These are phyloP conservation scores for Pachyrhizus erosus DNA, from an alignment of 306 rosid species.

Conservation along the genomic window DNA sequence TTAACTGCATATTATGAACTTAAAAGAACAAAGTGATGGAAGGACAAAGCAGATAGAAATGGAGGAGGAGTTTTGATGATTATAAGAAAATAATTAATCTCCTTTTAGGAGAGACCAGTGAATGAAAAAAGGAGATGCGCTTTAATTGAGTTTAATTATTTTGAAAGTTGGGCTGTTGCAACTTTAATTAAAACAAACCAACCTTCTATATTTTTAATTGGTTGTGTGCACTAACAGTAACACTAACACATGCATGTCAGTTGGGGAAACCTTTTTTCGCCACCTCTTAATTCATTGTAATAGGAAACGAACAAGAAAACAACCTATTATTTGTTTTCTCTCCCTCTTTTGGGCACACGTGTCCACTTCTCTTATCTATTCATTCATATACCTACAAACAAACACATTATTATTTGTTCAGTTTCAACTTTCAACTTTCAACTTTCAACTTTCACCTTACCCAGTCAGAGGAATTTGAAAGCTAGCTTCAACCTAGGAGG, in stretches of 20 bases:
- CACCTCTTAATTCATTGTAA: background rate
- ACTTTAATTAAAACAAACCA: slow-evolving; percentile 22
- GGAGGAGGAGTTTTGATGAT: background rate
- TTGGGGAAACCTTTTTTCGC: background rate
- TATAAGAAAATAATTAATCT: background rate
- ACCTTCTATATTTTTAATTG: background rate
- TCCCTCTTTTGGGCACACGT: slow-evolving; percentile 19
- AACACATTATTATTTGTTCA: background rate
- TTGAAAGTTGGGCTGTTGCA: background rate
- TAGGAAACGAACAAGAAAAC: background rate
- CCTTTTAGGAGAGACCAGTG: background rate
- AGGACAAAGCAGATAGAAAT: background rate
- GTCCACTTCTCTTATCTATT: slow-evolving; percentile 4
- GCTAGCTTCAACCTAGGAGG: background rate
- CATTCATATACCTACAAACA: background rate
- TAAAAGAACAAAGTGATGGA: background rate
- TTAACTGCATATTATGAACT: background rate
- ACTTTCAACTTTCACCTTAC: background rate
- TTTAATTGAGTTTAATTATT: slow-evolving; percentile 31
- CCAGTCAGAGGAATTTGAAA: background rate
- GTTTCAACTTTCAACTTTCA: background rate
- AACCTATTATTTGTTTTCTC: slow-evolving; percentile 7
- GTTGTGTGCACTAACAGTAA: background rate
- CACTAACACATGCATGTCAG: slow-evolving; percentile 9
- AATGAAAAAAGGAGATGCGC: slow-evolving; percentile 13